A percentile compares a stretch with the other conserved stretches of the same genome.
phyloP scores from a whole-genome alignment of 345 rosid genomes.

The Clarkia xantiana region DNA sequence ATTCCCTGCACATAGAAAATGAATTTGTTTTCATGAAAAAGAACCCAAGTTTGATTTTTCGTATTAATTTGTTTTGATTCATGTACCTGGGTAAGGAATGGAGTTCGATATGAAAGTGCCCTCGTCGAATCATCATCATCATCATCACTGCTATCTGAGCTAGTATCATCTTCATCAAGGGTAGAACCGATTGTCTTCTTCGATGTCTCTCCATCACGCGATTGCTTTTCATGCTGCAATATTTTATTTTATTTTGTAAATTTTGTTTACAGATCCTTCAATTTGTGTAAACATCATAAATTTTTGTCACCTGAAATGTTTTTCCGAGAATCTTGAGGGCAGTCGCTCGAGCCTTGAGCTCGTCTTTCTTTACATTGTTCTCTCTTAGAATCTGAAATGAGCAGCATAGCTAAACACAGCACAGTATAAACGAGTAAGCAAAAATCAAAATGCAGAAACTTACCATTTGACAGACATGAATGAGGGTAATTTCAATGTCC shows the following conservation, averaged over 20 bases:
- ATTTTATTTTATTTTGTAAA: too few relatives aligned
- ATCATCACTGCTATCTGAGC: constrained; percentile 64
- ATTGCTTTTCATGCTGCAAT: constrained; percentile 39
- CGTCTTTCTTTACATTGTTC: constrained; percentile 49
- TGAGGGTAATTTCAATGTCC: constrained; percentile 72
- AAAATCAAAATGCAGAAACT: constrained; percentile 6
- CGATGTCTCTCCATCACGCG: constrained; percentile 33
- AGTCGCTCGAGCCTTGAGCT: constrained; percentile 52
- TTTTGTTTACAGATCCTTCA: too few relatives aligned
- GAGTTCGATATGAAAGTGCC: constrained; percentile 63
- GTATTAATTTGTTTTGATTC: constrained; percentile 1
- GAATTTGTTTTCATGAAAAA: not conserved
- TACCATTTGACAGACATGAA: constrained; percentile 80
- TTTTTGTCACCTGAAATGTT: constrained; percentile 51
- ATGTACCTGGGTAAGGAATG: constrained; percentile 76
- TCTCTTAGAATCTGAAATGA: constrained; percentile 48
- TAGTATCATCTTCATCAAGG: constrained; percentile 42
- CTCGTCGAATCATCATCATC: constrained; percentile 51
- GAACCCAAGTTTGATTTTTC: not conserved
- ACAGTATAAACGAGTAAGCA: not conserved
- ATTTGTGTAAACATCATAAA: too few relatives aligned
- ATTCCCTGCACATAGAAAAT: constrained; percentile 41
- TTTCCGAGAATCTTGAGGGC: constrained; percentile 76
- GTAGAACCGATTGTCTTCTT: constrained; percentile 29
- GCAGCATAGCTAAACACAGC: not conserved